Conservation (phyloP, 139 green algal species). For the Ulvella scutata region DNA sequence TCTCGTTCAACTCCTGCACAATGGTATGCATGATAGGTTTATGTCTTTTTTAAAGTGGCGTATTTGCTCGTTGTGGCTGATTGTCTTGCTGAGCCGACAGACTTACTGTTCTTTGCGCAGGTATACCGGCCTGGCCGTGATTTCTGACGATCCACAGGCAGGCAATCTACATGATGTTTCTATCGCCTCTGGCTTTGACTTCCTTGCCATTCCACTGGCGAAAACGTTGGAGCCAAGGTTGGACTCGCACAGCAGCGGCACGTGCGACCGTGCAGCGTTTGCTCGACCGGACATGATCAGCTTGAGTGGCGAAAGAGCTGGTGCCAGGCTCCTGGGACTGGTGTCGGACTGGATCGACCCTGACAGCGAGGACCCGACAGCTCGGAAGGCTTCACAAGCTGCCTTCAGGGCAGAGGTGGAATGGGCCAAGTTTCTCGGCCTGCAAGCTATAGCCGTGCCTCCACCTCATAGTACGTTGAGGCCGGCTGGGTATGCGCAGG, state of each 20-base stretch:
- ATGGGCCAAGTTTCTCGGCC: slow-evolving; percentile 79
- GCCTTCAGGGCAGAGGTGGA: slow-evolving; percentile 67
- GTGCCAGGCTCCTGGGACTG: slow-evolving; percentile 27
- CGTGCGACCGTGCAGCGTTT: background rate
- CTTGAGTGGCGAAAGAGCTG: background rate
- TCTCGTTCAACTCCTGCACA: no score
- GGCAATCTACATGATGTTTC: background rate
- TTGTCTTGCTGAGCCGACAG: no score
- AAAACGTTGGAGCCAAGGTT: background rate
- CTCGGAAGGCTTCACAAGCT: slow-evolving; percentile 27
- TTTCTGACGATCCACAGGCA: background rate
- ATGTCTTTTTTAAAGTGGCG: no score
- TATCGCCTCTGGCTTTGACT: background rate
- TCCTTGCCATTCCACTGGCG: background rate
- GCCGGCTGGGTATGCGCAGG: slow-evolving; percentile 51
- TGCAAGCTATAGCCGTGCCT: slow-evolving; percentile 74
- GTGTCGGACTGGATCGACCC: slow-evolving; percentile 65
- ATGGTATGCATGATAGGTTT: no score
- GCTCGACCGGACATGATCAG: background rate
- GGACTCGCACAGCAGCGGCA: background rate
- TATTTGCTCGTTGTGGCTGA: no score
- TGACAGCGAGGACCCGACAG: slow-evolving; percentile 29
- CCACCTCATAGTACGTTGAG: slow-evolving; percentile 13
- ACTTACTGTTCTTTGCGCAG: no score
- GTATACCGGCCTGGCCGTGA: background rate